A percentile compares a stretch with the other conserved stretches of the same genome.
Evolutionary conservation across 805 yeast genomes (phyloP).

Genomic region (Tetrapisispora taiwanensis): DNA sequence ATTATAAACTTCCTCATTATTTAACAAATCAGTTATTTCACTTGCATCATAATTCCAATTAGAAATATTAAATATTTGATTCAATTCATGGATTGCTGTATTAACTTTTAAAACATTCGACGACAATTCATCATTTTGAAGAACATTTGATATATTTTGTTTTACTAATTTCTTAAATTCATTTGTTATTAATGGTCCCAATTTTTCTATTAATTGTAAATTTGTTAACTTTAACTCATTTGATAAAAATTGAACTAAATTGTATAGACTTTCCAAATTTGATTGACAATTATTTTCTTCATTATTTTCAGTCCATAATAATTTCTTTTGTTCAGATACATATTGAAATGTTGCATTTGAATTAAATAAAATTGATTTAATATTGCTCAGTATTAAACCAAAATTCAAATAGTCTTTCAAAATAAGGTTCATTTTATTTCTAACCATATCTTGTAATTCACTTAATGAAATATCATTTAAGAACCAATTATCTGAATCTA

Average conservation of each 20-base stretch:
- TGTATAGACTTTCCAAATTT: slow-evolving; percentile 6
- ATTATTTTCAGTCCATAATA: slow-evolving; percentile 1
- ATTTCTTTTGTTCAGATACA: background rate
- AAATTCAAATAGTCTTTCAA: slow-evolving; percentile 12
- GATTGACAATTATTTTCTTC: background rate
- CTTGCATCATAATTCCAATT: slow-evolving; percentile 12
- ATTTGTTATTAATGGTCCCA: slow-evolving; percentile 14
- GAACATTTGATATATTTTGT: slow-evolving; percentile 13
- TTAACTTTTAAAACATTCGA: slow-evolving; percentile 6
- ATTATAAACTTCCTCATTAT: slow-evolving; percentile 15
- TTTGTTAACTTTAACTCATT: background rate
- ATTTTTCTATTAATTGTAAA: background rate
- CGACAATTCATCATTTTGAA: slow-evolving; percentile 6
- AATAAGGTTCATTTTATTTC: slow-evolving; percentile 9
- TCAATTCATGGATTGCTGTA: slow-evolving; percentile 7
- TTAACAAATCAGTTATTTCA: slow-evolving; percentile 13
- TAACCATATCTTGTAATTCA: slow-evolving; percentile 16
- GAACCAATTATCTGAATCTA: slow-evolving; percentile 20
- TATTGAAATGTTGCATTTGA: slow-evolving; percentile 5
- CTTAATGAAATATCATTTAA: slow-evolving; percentile 16
- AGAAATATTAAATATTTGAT: slow-evolving; percentile 1
- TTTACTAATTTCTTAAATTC: slow-evolving; percentile 21
- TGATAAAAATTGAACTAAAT: slow-evolving; percentile 6
- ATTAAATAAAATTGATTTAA: slow-evolving; percentile 16
- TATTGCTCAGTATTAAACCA: slow-evolving; percentile 4